A percentile compares a stretch with the other conserved stretches of the same genome.
Evolutionary conservation across 1,284 basidiomycete species (phyloP).

Genomic region (Pseudozyma tsukubaensis): DNA sequence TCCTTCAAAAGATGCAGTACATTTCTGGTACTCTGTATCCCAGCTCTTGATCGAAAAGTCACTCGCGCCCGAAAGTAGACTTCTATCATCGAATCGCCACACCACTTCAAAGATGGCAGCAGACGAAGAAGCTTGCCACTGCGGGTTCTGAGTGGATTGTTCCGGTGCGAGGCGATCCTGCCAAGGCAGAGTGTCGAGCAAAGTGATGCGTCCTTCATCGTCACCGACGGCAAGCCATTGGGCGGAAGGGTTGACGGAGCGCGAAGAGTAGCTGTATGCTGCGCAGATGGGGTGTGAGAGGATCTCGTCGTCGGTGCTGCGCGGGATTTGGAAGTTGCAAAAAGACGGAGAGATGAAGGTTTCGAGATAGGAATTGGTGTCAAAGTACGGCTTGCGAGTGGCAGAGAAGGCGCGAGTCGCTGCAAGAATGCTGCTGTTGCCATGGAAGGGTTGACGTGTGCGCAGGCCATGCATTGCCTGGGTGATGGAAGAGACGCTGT

Average conservation of each 20-base stretch:
- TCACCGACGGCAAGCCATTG: constrained; percentile 66
- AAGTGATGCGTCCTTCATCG: constrained; percentile 62
- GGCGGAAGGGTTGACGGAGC: constrained; percentile 42
- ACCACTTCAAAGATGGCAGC: constrained; percentile 59
- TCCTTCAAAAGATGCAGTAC: constrained; percentile 42
- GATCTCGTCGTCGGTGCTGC: constrained; percentile 17
- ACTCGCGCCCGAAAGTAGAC: constrained; percentile 57
- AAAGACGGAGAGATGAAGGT: constrained; percentile 41
- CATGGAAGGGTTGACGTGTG: constrained; percentile 10
- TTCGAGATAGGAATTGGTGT: constrained; percentile 36
- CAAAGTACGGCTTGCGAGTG: constrained; percentile 11
- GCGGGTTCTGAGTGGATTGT: constrained; percentile 10
- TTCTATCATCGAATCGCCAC: constrained; percentile 62
- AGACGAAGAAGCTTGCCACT: constrained; percentile 35
- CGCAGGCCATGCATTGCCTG: constrained; percentile 17
- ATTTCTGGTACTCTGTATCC: constrained; percentile 59
- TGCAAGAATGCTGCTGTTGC: constrained; percentile 3
- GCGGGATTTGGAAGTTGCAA: constrained; percentile 20
- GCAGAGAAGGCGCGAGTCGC: constrained; percentile 2
- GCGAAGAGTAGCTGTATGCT: constrained; percentile 55
- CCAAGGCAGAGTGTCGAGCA: constrained; percentile 56
- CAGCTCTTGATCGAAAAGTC: constrained; percentile 62
- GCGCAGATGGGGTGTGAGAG: constrained; percentile 55
- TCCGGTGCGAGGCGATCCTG: constrained; percentile 27
- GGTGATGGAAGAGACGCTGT: constrained; percentile 2